Percentiles rank a stretch among this genome's conserved stretches.
Evolutionary conservation across 1,139 yeast species (phyloP).

Genomic region (Trichomonascaceae sp.): DNA sequence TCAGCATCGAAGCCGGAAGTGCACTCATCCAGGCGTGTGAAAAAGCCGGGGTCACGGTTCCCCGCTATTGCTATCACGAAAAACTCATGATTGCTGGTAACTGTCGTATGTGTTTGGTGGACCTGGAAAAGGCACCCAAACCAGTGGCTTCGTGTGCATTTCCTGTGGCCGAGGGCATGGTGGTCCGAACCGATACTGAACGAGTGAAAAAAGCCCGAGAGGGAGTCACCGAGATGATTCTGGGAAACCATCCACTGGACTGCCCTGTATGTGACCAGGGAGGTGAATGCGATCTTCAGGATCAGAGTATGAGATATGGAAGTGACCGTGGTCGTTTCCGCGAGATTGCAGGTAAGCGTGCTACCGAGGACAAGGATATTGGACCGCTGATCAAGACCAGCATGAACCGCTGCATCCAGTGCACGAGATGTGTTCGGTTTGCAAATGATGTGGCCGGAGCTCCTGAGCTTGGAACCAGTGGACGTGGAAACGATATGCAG

Average conservation of each 20-base stretch:
- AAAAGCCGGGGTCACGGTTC: conserved; percentile 78
- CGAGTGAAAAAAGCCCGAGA: conserved; percentile 78
- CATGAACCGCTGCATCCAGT: conserved; percentile 89
- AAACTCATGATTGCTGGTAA: conserved; percentile 89
- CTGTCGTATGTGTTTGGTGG: conserved; percentile 90
- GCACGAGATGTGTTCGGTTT: conserved; percentile 85
- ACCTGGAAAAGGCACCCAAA: conserved; percentile 81
- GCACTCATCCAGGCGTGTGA: conserved; percentile 88
- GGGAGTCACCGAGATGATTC: conserved; percentile 80
- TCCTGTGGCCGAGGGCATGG: conserved; percentile 87
- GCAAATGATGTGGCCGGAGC: conserved; percentile 90
- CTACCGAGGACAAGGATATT: conserved; percentile 80
- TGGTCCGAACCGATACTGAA: conserved; percentile 68
- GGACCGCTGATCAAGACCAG: conserved; percentile 86
- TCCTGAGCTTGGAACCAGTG: conserved; percentile 78
- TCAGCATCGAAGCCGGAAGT: conserved; percentile 73
- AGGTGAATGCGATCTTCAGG: conserved; percentile 89
- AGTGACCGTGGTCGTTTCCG: conserved; percentile 75
- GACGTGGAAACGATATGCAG: conserved; percentile 87
- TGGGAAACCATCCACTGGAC: conserved; percentile 84
- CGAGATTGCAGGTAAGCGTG: conserved; percentile 77
- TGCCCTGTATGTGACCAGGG: conserved; percentile 94
- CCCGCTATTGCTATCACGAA: conserved; percentile 87
- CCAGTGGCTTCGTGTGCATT: conserved; percentile 85
- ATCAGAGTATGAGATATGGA: conserved; percentile 75